phyloP scores from a whole-genome alignment of 2,329 filamentous ascomycete species.

The Sporothrix pallida region DNA sequence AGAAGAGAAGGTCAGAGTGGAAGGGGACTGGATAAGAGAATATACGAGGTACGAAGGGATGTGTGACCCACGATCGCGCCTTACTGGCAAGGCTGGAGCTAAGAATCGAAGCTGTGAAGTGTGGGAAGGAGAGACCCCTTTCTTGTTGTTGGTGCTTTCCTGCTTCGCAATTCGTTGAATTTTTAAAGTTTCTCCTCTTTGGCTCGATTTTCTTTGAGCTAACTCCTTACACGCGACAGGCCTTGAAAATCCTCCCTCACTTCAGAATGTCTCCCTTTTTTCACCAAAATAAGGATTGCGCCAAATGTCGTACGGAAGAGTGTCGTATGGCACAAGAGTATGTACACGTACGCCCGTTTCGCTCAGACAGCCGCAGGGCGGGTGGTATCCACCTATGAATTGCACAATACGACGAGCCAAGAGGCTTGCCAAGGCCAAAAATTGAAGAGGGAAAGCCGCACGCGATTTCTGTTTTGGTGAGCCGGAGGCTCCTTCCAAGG shows the following conservation, averaged over 20 bases:
- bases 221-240: not conserved
- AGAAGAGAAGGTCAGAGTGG: not conserved
- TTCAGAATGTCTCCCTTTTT: not conserved
- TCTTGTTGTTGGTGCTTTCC: not conserved
- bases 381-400: not conserved
- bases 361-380: not conserved
- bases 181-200: not conserved
- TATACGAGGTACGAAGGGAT: not conserved
- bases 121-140: not conserved
- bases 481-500: constrained; percentile 1
- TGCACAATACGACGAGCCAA: constrained; percentile 14
- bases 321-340: no score
- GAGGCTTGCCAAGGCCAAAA: not conserved
- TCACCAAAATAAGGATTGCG: not conserved
- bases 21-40: not conserved
- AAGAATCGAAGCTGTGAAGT: not conserved
- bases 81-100: not conserved
- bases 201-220: not conserved
- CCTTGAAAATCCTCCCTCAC: not conserved
- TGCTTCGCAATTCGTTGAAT: not conserved
- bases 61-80: not conserved
- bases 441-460: not conserved
- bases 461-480: not conserved
- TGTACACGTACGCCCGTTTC: constrained; percentile 1
- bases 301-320: not conserved